Evolutionary conservation across 2,329 filamentous ascomycete species (phyloP).

Genomic region (Clonostachys solani): DNA sequence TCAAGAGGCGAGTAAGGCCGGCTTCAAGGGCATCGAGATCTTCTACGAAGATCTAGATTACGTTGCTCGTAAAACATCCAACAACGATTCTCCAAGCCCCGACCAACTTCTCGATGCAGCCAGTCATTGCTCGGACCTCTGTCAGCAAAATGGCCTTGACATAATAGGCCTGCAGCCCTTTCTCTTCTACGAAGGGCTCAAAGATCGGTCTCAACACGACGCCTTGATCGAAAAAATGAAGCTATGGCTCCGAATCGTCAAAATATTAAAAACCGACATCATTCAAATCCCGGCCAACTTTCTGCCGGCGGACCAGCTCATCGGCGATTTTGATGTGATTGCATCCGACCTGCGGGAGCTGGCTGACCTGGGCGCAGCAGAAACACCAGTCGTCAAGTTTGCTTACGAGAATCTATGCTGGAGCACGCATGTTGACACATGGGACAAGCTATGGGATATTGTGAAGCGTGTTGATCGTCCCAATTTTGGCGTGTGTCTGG

Average conservation of each 20-base stretch:
- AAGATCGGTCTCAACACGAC: slow-evolving; percentile 55
- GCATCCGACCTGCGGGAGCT: slow-evolving; percentile 58
- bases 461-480: slow-evolving; percentile 58
- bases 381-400: slow-evolving; percentile 57
- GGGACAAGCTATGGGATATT: slow-evolving; percentile 69
- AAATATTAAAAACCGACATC: slow-evolving; percentile 61
- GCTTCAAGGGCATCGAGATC: slow-evolving; percentile 67
- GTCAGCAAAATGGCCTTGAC: slow-evolving; percentile 45
- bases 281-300: slow-evolving; percentile 74
- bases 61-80: slow-evolving; percentile 31
- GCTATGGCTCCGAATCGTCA: slow-evolving; percentile 65
- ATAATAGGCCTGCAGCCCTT: slow-evolving; percentile 74
- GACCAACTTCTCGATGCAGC: slow-evolving; percentile 18
- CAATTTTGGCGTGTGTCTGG: slow-evolving; percentile 75
- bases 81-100: not conserved
- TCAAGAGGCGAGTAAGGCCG: slow-evolving; percentile 59
- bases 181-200: slow-evolving; percentile 70
- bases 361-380: slow-evolving; percentile 60
- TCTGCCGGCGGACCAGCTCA: slow-evolving; percentile 30
- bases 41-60: slow-evolving; percentile 74
- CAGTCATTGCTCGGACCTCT: slow-evolving; percentile 49
- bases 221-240: slow-evolving; percentile 57
- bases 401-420: slow-evolving; percentile 72
- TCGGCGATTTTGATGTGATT: slow-evolving; percentile 47
- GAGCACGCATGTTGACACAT: slow-evolving; percentile 65